Conservation (phyloP, 2,329 filamentous ascomycete genomes). For the Aspergillus quadrilineatus region DNA sequence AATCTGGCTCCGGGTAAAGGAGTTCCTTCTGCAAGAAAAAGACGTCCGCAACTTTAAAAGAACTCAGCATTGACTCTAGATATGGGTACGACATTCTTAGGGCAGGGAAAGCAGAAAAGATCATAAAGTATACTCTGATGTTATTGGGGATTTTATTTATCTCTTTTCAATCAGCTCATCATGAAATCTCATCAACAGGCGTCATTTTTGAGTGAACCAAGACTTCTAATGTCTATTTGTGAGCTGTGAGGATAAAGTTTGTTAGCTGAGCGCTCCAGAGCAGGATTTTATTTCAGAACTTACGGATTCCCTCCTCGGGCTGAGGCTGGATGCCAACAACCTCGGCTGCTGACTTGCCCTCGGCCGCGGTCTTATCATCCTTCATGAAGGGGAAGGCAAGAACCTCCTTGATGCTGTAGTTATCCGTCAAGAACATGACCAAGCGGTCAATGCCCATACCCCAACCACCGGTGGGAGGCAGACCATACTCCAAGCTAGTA, state of each 20-base stretch:
- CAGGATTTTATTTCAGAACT: conserved; percentile 21
- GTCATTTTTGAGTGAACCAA: conserved; percentile 7
- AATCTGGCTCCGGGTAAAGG: too few species aligned
- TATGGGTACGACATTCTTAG: background rate
- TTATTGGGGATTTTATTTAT: conserved; percentile 17
- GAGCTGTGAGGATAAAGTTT: conserved; percentile 23
- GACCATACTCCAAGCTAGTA: conserved; percentile 80
- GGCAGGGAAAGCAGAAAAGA: background rate
- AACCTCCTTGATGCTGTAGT: conserved; percentile 95
- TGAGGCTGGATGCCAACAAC: conserved; percentile 60
- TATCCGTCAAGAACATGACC: conserved; percentile 93
- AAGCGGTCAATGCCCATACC: conserved; percentile 93
- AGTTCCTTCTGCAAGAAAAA: too few species aligned
- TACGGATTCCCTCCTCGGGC: conserved; percentile 61
- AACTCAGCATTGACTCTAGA: conserved; percentile 42
- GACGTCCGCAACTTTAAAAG: too few species aligned
- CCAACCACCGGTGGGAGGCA: conserved; percentile 94
- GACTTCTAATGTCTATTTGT: conserved; percentile 30
- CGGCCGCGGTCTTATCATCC: conserved; percentile 63
- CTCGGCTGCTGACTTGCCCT: conserved; percentile 58
- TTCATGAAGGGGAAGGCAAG: conserved; percentile 98
- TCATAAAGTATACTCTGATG: background rate
- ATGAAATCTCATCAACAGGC: conserved; percentile 22
- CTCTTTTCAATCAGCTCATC: conserved; percentile 16
- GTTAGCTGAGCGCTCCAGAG: conserved; percentile 21